Conservation (phyloP, 2,329 filamentous ascomycete genomes). For the Pezicula carpinea region DNA sequence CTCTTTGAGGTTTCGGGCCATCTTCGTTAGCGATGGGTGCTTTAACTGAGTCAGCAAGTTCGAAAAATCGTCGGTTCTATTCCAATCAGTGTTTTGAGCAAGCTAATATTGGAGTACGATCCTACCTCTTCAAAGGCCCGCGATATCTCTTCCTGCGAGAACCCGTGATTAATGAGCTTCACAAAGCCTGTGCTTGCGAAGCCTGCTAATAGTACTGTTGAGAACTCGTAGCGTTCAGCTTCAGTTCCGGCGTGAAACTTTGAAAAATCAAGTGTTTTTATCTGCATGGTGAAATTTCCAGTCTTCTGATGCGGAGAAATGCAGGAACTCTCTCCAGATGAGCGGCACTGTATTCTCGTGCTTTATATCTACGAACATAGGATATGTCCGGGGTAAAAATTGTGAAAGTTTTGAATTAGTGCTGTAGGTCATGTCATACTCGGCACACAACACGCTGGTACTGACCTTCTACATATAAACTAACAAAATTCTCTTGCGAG, state of each 20-base stretch:
- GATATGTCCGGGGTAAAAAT: neutral
- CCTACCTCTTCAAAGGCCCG: neutral
- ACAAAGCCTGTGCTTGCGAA: conserved; percentile 2
- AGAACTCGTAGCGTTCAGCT: conserved; percentile 2
- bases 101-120: neutral
- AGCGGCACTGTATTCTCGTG: neutral
- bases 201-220: neutral
- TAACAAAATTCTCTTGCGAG: neutral
- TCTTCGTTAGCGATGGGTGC: conserved; percentile 1
- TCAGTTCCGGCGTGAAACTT: neutral
- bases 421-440: neutral
- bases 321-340: neutral
- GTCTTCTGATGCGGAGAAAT: conserved; percentile 1
- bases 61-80: conserved; percentile 2
- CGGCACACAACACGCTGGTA: neutral
- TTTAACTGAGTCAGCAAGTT: conserved; percentile 1
- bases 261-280: conserved; percentile 1
- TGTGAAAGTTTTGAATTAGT: neutral
- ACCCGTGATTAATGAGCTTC: neutral
- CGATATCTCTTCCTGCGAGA: neutral
- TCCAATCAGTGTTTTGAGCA: neutral
- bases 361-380: neutral
- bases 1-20: conserved; percentile 1
- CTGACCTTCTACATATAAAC: conserved; percentile 1
- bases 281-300: neutral